Evolutionary conservation across 2,329 filamentous ascomycete species (phyloP), one percentile per base, ranked within the genome.

Genomic region (Penicillium sp.): DNA sequence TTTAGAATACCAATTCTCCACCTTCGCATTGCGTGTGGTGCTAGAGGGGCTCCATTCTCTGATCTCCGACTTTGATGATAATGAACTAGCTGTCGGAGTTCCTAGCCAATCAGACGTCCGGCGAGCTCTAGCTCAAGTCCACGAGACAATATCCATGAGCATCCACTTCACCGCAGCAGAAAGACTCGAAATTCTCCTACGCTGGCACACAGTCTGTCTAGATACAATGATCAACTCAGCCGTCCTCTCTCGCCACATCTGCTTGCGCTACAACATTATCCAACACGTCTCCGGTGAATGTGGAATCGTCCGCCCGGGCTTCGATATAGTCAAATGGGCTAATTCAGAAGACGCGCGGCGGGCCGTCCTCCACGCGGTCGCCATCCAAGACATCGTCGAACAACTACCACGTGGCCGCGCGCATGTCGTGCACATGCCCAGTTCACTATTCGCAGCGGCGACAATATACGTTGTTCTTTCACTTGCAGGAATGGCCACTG

Each of bases 351-450:
- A 78, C 52, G 77, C 76, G 6, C 71, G 75, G 4, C 68, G 72
- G 33, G 73, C 76, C 4, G 62, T 79, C 5, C 60, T 79, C 10
- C 77, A 79, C 40, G 76, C 77, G 2, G 72, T 77, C 38, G 75
- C 76, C 0, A 79, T 79, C 19, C 77, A 79, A 57, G 75, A 79
- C 38, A 79, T 79, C 13, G 66, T 79, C 11, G 77, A 79, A 53
- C 73, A 78, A 57, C 61, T 79, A 8, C 77, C 77, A 2, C 66
- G 76, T 25, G 77, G 77, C 2, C 70, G 77, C 11, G 76, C 77
- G 2, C 77, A 79, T 59, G 76, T 75, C 0, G 73, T 78, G 11
- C 75, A 79, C 59, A 78, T 79, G 70, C 77, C 77, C 1, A 75
- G 70, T 50, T 76, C 76, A 0, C 67, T 79, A 1, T 79, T 79